A percentile compares a stretch with the other conserved stretches of the same genome.
phyloP scores from a whole-genome alignment of 2,329 filamentous ascomycete species.

The Xenosphaeropsis pyriputrescens region DNA sequence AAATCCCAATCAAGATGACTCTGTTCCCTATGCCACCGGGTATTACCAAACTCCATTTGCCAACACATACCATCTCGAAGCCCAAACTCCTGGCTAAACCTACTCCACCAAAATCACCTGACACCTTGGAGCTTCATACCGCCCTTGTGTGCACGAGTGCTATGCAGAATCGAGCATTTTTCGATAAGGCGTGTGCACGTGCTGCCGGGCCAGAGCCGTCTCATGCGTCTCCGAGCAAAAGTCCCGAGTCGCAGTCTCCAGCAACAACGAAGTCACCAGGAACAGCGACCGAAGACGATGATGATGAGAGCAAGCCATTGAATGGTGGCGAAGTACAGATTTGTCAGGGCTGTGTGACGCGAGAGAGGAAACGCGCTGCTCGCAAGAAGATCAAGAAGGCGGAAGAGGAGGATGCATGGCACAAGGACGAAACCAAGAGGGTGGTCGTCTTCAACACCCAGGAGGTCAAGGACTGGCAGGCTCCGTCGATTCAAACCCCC shows the following conservation, averaged over 20 bases:
- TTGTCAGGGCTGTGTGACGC: constrained; percentile 77
- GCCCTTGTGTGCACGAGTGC: constrained; percentile 86
- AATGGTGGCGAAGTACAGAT: constrained; percentile 93
- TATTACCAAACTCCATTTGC: constrained; percentile 71
- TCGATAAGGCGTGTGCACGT: constrained; percentile 22
- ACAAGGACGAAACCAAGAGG: constrained; percentile 61
- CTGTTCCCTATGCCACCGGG: constrained; percentile 61
- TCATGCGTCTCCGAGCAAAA: constrained; percentile 4
- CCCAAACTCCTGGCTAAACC: constrained; percentile 77
- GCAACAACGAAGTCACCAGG: neutral
- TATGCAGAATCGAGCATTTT: constrained; percentile 60
- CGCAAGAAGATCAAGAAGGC: constrained; percentile 89
- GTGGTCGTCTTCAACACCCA: constrained; percentile 87
- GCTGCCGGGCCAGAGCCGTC: constrained; percentile 29
- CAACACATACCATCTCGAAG: constrained; percentile 84
- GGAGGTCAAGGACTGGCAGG: constrained; percentile 73
- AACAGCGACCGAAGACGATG: constrained; percentile 15
- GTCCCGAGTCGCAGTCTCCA: constrained; percentile 1
- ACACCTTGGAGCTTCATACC: constrained; percentile 67
- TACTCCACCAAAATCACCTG: constrained; percentile 45
- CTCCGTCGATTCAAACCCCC: constrained; percentile 35
- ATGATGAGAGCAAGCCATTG: constrained; percentile 50
- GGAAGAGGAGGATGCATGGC: constrained; percentile 83
- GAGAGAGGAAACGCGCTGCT: constrained; percentile 80
- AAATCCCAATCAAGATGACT: constrained; percentile 78